Evolutionary conservation across 306 rosid genomes (phyloP).

Genomic region (Acacia crassicarpa): DNA sequence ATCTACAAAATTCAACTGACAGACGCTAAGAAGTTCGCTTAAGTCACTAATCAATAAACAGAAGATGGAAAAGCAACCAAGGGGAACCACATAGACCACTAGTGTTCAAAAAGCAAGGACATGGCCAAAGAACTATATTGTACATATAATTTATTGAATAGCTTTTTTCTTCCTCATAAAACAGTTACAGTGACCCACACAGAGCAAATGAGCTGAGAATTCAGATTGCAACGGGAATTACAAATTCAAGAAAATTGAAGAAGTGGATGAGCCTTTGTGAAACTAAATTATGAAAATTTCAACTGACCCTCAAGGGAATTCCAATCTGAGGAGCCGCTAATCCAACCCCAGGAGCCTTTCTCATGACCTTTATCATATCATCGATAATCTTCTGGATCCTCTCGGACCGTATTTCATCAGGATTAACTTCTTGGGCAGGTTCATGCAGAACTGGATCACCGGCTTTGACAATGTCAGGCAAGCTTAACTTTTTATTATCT

Average conservation of each 20-base stretch:
- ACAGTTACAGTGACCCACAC: conserved; percentile 11
- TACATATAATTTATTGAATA: background rate
- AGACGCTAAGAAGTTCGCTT: background rate
- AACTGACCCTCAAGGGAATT: conserved; percentile 70
- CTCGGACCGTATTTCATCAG: conserved; percentile 64
- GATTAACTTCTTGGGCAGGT: conserved; percentile 68
- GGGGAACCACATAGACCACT: background rate
- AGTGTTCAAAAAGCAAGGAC: too few relatives aligned
- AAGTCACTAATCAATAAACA: background rate
- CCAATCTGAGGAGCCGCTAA: conserved; percentile 98
- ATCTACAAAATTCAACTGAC: background rate
- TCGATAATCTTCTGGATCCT: conserved; percentile 79
- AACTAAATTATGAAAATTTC: background rate
- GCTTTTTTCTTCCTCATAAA: conserved; percentile 20
- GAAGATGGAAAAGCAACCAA: background rate
- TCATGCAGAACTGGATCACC: conserved; percentile 96
- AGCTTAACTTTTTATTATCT: conserved; percentile 44
- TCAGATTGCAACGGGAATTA: background rate
- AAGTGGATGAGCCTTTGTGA: background rate
- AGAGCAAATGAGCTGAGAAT: background rate
- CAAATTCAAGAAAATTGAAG: background rate
- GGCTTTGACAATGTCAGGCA: conserved; percentile 76
- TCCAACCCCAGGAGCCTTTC: conserved; percentile 89
- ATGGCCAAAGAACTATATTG: background rate
- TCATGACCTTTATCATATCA: conserved; percentile 77